These are phyloP conservation scores for Digitaria exilis DNA, from an alignment of 202 grass and related monocot genomes.

Conservation along the genomic window DNA sequence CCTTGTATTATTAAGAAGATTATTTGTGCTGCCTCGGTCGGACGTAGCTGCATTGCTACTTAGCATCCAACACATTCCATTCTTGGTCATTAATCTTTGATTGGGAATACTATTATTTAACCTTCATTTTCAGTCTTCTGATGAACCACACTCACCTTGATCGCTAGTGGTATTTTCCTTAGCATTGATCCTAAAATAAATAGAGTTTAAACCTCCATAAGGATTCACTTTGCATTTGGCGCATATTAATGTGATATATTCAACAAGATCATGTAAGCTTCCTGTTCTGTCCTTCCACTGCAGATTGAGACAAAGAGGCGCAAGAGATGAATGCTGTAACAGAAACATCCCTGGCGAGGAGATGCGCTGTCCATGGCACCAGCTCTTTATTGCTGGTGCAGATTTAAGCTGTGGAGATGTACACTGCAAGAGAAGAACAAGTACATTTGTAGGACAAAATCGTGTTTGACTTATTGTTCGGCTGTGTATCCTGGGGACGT, in stretches of 20 bases:
- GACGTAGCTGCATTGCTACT: background rate
- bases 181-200: background rate
- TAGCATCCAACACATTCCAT: background rate
- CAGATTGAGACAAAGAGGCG: conserved; percentile 59
- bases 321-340: conserved; percentile 49
- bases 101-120: background rate
- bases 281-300: conserved; percentile 18
- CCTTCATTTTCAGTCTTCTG: background rate
- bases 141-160: background rate
- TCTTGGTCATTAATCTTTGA: conserved; percentile 11
- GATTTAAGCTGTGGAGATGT: conserved; percentile 41
- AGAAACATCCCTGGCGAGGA: conserved; percentile 26
- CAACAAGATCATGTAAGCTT: background rate
- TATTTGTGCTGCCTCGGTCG: conserved; percentile 11
- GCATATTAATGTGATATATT: background rate
- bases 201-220: background rate
- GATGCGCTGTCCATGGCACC: conserved; percentile 36
- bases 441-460: conserved; percentile 46
- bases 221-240: background rate
- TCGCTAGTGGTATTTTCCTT: background rate
- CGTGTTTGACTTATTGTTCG: conserved; percentile 38
- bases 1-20: background rate
- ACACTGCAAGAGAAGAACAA: conserved; percentile 52
- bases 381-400: conserved; percentile 45
- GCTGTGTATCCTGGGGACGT: conserved; percentile 39